Evolutionary conservation across 306 rosid species (phyloP), one percentile per base, ranked within the genome.

Genomic region (Rosa chinensis): DNA sequence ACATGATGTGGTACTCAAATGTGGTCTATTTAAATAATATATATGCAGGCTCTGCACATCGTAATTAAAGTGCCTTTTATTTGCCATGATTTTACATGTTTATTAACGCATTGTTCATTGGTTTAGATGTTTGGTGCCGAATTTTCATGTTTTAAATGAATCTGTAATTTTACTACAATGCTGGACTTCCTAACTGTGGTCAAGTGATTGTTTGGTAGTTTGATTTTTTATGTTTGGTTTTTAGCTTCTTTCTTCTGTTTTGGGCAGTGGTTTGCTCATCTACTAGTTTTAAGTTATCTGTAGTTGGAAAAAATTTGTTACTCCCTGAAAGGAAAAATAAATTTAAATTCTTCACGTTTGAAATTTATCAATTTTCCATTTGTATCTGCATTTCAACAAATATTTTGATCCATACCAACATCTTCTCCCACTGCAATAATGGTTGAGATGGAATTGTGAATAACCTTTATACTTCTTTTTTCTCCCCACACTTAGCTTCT

Each of bases 401-500:
- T 37, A 14, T 12, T 32, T 62, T 66, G 11, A 66, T 6, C 8
- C 42, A 20, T 13, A 37, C 66, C 43, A 74, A 78, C 56, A 43
- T 75, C 72, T 80, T 73, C 18, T 71, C 72, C 10, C 69, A 32
- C n/a, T 72, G 35, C 45, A 37, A 47, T 49, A 56, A 74, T 52
- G 21, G 66, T 66, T 16, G 8, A 66, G 10, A 55, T 47, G 21
- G 10, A 37, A 39, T 59, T 56, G 21, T 48, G 63, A 53, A 83
- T 67, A 49, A 50, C n/a, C 52, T 70, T 16, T 83, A 66, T 79
- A 23, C 43, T 80, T 8, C 68, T 52, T 78, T 79, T 76, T 62
- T 8, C 71, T 62, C 35, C 45, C 67, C 35, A 13, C 18, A 78
- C 48, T 73, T 82, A 92, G 95, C 93, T 79, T 87, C 97, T 79